phyloP scores from a whole-genome alignment of 164 flowering plant genomes.

The Piper longum region DNA sequence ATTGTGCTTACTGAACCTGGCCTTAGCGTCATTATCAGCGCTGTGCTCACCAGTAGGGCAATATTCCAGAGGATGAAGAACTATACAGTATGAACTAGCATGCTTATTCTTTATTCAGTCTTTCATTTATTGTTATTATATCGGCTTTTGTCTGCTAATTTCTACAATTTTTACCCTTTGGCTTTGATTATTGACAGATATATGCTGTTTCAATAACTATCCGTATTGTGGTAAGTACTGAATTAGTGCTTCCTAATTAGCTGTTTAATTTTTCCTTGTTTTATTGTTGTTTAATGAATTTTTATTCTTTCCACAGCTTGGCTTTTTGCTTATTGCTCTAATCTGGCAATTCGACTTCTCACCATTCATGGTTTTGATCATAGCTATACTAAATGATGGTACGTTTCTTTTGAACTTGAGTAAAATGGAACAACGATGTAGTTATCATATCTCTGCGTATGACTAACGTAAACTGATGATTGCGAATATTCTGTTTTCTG shows the following conservation, averaged over 20 bases:
- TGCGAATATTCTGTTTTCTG: too few species aligned
- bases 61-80: constrained; percentile 99
- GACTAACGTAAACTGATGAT: background rate
- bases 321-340: constrained; percentile 84
- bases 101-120: background rate
- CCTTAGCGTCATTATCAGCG: constrained; percentile 89
- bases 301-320: constrained; percentile 37
- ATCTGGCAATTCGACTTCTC: constrained; percentile 93
- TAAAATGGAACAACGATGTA: background rate
- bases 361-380: constrained; percentile 95
- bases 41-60: constrained; percentile 92
- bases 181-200: constrained; percentile 37
- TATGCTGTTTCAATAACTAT: constrained; percentile 94
- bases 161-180: background rate
- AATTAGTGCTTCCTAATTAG: background rate
- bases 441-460: too few species aligned
- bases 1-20: constrained; percentile 97
- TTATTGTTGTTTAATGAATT: background rate
- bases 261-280: background rate
- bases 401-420: constrained; percentile 5
- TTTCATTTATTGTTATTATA: background rate
- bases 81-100: constrained; percentile 39
- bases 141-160: background rate
- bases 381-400: constrained; percentile 96
- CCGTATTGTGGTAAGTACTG: constrained; percentile 80